Conservation (phyloP, 2,329 filamentous ascomycete genomes). For the Fusarium marasasianum region DNA sequence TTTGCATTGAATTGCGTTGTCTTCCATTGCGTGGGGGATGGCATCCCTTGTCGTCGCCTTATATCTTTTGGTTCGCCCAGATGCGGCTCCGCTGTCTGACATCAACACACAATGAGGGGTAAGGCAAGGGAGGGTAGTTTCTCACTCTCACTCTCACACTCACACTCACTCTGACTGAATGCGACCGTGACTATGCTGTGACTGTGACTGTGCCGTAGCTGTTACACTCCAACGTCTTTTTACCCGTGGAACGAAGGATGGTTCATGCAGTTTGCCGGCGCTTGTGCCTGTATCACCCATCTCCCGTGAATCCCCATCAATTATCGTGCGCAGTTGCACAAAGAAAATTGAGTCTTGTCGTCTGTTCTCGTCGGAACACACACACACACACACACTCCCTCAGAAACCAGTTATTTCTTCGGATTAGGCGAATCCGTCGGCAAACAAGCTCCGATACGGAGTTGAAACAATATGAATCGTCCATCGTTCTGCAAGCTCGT, state of each 20-base stretch:
- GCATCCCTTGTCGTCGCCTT: not conserved
- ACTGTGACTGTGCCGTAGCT: not conserved
- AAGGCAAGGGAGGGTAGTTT: not conserved
- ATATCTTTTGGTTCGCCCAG: conserved; percentile 9
- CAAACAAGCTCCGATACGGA: not conserved
- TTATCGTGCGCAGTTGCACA: not conserved
- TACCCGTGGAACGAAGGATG: not conserved
- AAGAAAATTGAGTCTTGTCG: not conserved
- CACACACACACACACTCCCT: not conserved
- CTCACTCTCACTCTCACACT: not conserved
- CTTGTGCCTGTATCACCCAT: conserved; percentile 1
- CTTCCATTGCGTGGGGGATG: not conserved
- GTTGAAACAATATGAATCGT: not conserved
- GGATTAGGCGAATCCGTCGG: not conserved
- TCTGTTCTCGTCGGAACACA: not conserved
- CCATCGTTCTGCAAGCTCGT: not conserved
- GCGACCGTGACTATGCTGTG: not conserved
- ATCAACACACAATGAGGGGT: not conserved
- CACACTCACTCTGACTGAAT: not conserved
- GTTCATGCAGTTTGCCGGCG: not conserved
- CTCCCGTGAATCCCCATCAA: not conserved
- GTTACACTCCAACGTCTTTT: not conserved
- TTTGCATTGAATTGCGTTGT: not conserved
- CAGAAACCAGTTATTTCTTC: not conserved
- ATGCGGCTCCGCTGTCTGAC: conserved; percentile 2